phyloP scores from a whole-genome alignment of 257 asterid species.

The Solanum sitiens region DNA sequence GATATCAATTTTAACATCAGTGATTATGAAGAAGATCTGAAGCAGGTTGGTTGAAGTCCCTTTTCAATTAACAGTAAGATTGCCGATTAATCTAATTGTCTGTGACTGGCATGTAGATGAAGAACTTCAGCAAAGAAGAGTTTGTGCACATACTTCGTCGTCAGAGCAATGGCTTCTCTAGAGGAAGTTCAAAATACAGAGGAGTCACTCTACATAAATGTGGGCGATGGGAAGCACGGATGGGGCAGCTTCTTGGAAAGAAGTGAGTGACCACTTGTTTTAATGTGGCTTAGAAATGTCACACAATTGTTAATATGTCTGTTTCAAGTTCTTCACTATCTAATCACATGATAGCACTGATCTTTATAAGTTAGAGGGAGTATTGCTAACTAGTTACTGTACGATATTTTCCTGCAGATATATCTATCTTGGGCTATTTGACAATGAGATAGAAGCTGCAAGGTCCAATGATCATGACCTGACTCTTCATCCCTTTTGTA shows the following conservation, averaged over 20 bases:
- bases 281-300: background rate
- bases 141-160: slow-evolving; percentile 1
- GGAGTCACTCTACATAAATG: slow-evolving; percentile 6
- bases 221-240: slow-evolving; percentile 9
- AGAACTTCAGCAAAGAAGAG: background rate
- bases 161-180: slow-evolving; percentile 2
- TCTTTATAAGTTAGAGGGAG: background rate
- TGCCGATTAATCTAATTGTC: background rate
- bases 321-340: background rate
- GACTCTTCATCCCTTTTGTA: background rate
- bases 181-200: slow-evolving; percentile 3
- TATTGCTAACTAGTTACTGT: background rate
- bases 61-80: background rate
- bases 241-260: slow-evolving; percentile 5
- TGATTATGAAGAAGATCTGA: slow-evolving; percentile 74
- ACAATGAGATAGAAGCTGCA: slow-evolving; percentile 89
- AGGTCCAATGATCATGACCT: slow-evolving; percentile 33
- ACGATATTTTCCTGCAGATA: slow-evolving; percentile 36
- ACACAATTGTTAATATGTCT: background rate
- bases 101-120: background rate
- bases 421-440: slow-evolving; percentile 82
- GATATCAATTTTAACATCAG: slow-evolving; percentile 69
- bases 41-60: slow-evolving; percentile 43
- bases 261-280: background rate
- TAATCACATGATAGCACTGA: background rate